phyloP scores from a whole-genome alignment of 2,329 filamentous ascomycete species.

The Pseudomassariella vexata region DNA sequence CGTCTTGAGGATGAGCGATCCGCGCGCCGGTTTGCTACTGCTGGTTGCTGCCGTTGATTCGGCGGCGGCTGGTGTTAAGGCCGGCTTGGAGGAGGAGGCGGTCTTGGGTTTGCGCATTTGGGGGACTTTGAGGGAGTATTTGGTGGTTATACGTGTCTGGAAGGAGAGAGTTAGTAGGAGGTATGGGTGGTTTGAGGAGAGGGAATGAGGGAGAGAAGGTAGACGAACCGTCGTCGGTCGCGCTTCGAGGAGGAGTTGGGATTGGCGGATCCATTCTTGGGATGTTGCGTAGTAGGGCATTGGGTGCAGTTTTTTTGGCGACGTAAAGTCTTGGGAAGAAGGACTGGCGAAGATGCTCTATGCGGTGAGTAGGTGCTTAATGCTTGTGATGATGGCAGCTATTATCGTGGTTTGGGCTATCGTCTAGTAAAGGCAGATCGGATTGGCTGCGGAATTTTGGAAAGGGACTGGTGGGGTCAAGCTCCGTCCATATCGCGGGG shows the following conservation, averaged over 20 bases:
- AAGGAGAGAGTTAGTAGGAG: conserved; percentile 3
- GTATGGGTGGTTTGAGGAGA: conserved; percentile 1
- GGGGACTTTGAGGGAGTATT: conserved; percentile 62
- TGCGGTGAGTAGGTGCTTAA: too few relatives aligned
- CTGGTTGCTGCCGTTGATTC: conserved; percentile 22
- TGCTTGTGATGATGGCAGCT: too few relatives aligned
- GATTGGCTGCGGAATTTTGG: too few relatives aligned
- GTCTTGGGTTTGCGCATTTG: conserved; percentile 16
- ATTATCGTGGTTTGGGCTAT: too few relatives aligned
- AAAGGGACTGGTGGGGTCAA: too few relatives aligned
- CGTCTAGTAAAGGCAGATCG: too few relatives aligned
- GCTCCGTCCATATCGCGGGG: too few relatives aligned
- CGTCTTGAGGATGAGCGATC: conserved; percentile 78
- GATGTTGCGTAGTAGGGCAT: conserved; percentile 81
- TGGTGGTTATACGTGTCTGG: conserved; percentile 86
- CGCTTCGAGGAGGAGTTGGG: conserved; percentile 76
- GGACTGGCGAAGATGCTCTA: too few relatives aligned
- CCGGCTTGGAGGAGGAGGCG: conserved; percentile 20
- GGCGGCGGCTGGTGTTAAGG: conserved; percentile 22
- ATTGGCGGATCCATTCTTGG: conserved; percentile 89
- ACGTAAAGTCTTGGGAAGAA: too few relatives aligned
- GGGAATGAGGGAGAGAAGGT: conserved; percentile 1
- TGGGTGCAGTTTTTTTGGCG: too few relatives aligned
- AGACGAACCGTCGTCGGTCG: conserved; percentile 71
- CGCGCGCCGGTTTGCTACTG: conserved; percentile 42